Percentiles rank a stretch among this genome's conserved stretches.
These are phyloP conservation scores for Ceratobasidium sp. DNA, from an alignment of 1,284 basidiomycete genomes.

Conservation along the genomic window DNA sequence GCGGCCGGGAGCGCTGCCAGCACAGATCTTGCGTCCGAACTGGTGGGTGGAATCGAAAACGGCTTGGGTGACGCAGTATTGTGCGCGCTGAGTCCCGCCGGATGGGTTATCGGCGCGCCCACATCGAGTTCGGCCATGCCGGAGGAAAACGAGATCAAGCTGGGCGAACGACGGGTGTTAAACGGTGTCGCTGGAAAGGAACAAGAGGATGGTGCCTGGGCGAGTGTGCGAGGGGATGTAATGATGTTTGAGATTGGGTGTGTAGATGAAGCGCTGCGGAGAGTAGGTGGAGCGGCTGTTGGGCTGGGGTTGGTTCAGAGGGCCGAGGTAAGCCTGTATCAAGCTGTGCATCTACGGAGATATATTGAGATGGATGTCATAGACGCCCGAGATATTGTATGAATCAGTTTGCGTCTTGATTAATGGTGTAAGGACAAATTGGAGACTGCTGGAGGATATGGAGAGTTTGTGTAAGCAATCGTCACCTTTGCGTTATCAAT, in stretches of 20 bases:
- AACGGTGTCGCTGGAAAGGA: constrained; percentile 37
- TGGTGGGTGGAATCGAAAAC: constrained; percentile 62
- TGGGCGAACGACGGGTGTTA: constrained; percentile 41
- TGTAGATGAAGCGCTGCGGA: constrained; percentile 84
- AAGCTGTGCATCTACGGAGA: not conserved
- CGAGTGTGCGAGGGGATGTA: constrained; percentile 68
- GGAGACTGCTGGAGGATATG: constrained; percentile 95
- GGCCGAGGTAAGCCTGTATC: constrained; percentile 67
- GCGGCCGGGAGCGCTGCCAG: constrained; percentile 49
- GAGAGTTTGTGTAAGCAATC: constrained; percentile 77
- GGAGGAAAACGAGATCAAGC: constrained; percentile 3
- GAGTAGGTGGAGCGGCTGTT: constrained; percentile 85
- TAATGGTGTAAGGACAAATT: constrained; percentile 84
- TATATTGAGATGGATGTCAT: constrained; percentile 6
- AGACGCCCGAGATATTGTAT: constrained; percentile 68
- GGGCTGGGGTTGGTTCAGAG: constrained; percentile 82
- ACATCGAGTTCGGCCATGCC: not conserved
- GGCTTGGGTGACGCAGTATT: constrained; percentile 65
- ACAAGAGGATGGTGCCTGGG: constrained; percentile 41
- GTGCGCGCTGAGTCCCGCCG: constrained; percentile 65
- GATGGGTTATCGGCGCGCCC: constrained; percentile 42
- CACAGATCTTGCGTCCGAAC: constrained; percentile 55
- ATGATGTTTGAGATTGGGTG: constrained; percentile 71
- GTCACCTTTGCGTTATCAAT: not conserved
- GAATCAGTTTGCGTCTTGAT: constrained; percentile 81